Evolutionary conservation across 1,284 basidiomycete species (phyloP), one percentile per base, ranked within the genome.

Genomic region (Waitea zeae): DNA sequence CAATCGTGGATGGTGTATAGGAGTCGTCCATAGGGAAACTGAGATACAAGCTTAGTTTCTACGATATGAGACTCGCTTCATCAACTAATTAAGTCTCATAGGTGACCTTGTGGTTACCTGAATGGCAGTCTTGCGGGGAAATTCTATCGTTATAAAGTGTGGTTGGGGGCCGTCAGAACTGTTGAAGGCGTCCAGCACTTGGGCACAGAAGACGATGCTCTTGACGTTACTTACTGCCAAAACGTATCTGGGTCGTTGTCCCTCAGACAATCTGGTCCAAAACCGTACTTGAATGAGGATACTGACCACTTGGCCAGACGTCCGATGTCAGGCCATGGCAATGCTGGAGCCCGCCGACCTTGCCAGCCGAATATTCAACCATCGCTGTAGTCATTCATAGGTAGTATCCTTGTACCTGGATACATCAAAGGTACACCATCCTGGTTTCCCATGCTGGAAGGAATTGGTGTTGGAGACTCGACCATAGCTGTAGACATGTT

Each of bases 191-290:
- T 26, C n/a, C n/a, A n/a, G n/a, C n/a, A n/a, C n/a, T n/a, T n/a
- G n/a, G n/a, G n/a, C n/a, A n/a, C n/a, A n/a, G n/a, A n/a, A n/a
- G 17, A 17, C 11, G 33, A 14, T 14, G 17, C 9, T 70, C 11
- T n/a, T n/a, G n/a, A n/a, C n/a, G n/a, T n/a, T n/a, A n/a, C 88
- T 51, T 55, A 97, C 90, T 98, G 95, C 95, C 95, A 98, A 46
- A 97, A 92, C 0, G 90, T 96, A 29, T 84, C 78, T 28, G 86
- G 77, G 49, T 96, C 83, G 15, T 71, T 69, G 46, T 97, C 90
- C 12, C 76, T 67, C 34, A 99, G 61, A 57, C 92, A 90, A 47
- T 92, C 86, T 12, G 90, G 77, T 4, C 93, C 92, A 49, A 93
- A 95, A 1, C 92, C 92, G 43, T 92, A 93, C 55, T 99, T 99